A percentile compares a stretch with the other conserved stretches of the same genome.
Evolutionary conservation across 139 green algal genomes (phyloP).

Genomic region (Chlorella sp.): DNA sequence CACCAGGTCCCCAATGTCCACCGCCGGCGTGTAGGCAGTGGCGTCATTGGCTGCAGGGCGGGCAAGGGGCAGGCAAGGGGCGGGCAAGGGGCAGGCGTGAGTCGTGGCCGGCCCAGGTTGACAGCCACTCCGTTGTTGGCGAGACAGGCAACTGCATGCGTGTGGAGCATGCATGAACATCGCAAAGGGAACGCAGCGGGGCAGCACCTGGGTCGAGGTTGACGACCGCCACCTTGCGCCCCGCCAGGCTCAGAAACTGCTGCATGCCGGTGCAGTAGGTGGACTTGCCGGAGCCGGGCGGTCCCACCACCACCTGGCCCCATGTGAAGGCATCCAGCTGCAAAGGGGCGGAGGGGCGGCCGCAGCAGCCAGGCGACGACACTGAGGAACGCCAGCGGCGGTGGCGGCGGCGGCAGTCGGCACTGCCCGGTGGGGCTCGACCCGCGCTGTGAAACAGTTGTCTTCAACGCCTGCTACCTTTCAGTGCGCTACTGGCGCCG

Average conservation of each 20-base stretch:
- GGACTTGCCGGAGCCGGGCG: constrained; percentile 95
- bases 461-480: too few relatives aligned
- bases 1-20: constrained; percentile 92
- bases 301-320: constrained; percentile 93
- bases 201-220: constrained; percentile 78
- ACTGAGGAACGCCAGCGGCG: neutral
- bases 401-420: neutral
- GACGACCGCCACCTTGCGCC: constrained; percentile 80
- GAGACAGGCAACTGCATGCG: too few relatives aligned
- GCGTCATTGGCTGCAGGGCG: too few relatives aligned
- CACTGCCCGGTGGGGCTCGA: too few relatives aligned
- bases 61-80: too few relatives aligned
- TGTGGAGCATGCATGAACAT: too few relatives aligned
- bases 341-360: neutral
- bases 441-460: too few relatives aligned
- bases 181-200: too few relatives aligned
- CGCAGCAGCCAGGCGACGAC: neutral
- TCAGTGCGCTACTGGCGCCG: too few relatives aligned
- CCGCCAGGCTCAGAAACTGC: constrained; percentile 87
- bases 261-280: constrained; percentile 93
- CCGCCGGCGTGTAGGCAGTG: constrained; percentile 64
- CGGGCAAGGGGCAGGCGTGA: too few relatives aligned
- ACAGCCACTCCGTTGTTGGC: too few relatives aligned
- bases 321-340: constrained; percentile 77
- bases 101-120: too few relatives aligned